These are phyloP conservation scores for Ceratocystis ficicola DNA, from an alignment of 2,329 filamentous ascomycete genomes.

Conservation along the genomic window DNA sequence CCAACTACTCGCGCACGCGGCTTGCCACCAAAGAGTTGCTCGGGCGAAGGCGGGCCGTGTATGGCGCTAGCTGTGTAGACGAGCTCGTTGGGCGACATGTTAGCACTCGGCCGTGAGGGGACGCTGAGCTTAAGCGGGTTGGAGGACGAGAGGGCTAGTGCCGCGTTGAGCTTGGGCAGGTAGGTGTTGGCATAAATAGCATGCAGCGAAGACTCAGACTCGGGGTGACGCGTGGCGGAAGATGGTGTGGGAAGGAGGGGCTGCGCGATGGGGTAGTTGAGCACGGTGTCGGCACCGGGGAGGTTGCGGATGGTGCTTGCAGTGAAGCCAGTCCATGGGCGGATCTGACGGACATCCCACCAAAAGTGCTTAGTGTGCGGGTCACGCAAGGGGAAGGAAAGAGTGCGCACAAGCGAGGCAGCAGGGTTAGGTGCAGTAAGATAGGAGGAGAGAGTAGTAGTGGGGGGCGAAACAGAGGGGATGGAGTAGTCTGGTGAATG, in stretches of 20 bases:
- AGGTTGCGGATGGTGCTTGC: constrained; percentile 58
- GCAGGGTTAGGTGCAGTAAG: constrained; percentile 70
- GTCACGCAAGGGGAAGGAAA: constrained; percentile 56
- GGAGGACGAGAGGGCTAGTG: constrained; percentile 62
- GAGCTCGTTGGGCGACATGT: constrained; percentile 36
- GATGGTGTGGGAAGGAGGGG: constrained; percentile 48
- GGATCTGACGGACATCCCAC: constrained; percentile 88
- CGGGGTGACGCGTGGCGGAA: constrained; percentile 53
- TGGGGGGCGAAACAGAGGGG: constrained; percentile 34
- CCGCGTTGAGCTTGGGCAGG: constrained; percentile 75
- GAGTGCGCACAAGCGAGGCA: constrained; percentile 66
- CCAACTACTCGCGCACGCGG: constrained; percentile 54
- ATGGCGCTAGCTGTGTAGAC: constrained; percentile 54
- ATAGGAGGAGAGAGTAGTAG: constrained; percentile 65
- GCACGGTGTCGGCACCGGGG: constrained; percentile 57
- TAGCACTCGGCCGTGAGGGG: constrained; percentile 28
- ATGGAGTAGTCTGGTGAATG: neutral
- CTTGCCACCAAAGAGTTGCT: constrained; percentile 40
- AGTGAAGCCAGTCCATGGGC: constrained; percentile 72
- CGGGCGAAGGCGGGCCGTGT: constrained; percentile 44
- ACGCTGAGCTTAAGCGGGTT: constrained; percentile 45
- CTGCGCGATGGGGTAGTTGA: constrained; percentile 55
- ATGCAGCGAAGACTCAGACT: constrained; percentile 66
- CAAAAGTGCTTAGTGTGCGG: constrained; percentile 73
- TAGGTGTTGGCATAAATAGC: constrained; percentile 66